Evolutionary conservation across 306 rosid genomes (phyloP).

Genomic region (Ammopiptanthus mongolicus): DNA sequence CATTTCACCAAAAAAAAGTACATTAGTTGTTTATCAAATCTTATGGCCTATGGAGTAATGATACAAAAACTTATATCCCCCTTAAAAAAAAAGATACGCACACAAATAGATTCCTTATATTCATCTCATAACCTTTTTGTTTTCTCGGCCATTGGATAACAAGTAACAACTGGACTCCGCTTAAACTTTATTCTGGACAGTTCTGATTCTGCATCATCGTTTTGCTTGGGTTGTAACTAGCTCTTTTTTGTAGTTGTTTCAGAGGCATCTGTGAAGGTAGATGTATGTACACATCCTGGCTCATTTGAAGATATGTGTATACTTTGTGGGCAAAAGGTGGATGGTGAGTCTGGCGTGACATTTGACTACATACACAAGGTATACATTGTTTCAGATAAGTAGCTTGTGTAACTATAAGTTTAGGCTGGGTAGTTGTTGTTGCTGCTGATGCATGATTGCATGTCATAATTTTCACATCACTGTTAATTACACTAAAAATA

Average conservation of each 20-base stretch:
- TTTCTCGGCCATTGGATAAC: neutral
- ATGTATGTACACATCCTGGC: slow-evolving; percentile 67
- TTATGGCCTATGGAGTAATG: neutral
- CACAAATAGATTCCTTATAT: neutral
- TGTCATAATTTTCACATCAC: neutral
- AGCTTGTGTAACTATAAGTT: slow-evolving; percentile 14
- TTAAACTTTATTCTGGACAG: neutral
- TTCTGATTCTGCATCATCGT: neutral
- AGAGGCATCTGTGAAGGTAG: slow-evolving; percentile 41
- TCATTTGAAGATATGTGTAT: slow-evolving; percentile 74
- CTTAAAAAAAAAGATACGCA: neutral
- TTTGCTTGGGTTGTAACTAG: slow-evolving; percentile 1
- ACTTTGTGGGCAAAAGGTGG: slow-evolving; percentile 67
- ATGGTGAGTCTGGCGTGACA: slow-evolving; percentile 66
- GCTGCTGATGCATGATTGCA: neutral
- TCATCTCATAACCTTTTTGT: neutral
- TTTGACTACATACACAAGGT: slow-evolving; percentile 87
- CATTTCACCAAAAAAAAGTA: neutral
- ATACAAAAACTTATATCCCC: no score
- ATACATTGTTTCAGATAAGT: slow-evolving; percentile 18
- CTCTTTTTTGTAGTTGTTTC: slow-evolving; percentile 13
- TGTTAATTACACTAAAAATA: slow-evolving; percentile 1
- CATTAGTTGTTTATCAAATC: slow-evolving; percentile 1
- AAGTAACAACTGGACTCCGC: neutral
- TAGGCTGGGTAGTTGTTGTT: neutral